Conservation (phyloP, 2,329 filamentous ascomycete genomes). For the Claviceps paspali region DNA sequence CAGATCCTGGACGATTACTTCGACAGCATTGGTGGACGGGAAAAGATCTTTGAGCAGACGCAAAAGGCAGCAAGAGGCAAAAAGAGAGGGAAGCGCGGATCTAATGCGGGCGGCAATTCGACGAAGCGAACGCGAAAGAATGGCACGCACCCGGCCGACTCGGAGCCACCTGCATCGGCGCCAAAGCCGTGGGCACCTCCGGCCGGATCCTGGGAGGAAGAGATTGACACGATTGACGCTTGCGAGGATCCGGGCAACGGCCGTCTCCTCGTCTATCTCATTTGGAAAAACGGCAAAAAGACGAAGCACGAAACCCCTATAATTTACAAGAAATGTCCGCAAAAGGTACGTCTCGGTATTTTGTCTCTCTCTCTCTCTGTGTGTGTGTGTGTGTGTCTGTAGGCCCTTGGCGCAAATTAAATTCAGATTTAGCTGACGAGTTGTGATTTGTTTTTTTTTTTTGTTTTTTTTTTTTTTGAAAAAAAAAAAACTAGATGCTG, state of each 20-base stretch:
- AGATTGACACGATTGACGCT: slow-evolving; percentile 55
- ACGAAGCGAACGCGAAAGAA: slow-evolving; percentile 32
- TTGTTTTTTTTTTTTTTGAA: too few relatives aligned
- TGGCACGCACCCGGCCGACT: slow-evolving; percentile 32
- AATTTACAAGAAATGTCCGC: slow-evolving; percentile 62
- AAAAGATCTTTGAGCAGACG: slow-evolving; percentile 35
- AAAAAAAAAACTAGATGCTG: slow-evolving; percentile 37
- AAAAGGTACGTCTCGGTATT: slow-evolving; percentile 53
- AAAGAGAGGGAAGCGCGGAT: slow-evolving; percentile 38
- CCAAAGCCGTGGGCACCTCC: slow-evolving; percentile 47
- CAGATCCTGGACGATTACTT: slow-evolving; percentile 53
- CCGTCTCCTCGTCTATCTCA: slow-evolving; percentile 50
- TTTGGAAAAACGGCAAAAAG: slow-evolving; percentile 60
- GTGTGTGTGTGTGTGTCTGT: neutral
- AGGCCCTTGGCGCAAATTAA: too few relatives aligned
- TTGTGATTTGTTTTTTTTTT: too few relatives aligned
- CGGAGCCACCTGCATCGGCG: slow-evolving; percentile 31
- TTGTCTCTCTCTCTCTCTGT: neutral
- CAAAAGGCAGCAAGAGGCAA: slow-evolving; percentile 35
- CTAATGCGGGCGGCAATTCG: slow-evolving; percentile 21
- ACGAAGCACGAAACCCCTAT: slow-evolving; percentile 55
- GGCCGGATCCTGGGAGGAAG: slow-evolving; percentile 61
- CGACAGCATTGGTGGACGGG: slow-evolving; percentile 44
- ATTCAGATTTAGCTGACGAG: too few relatives aligned
- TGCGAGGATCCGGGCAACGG: slow-evolving; percentile 49